A percentile compares a stretch with the other conserved stretches of the same genome.
Conservation (phyloP, 441 rosid species). For the Adansonia rubrostipa region DNA sequence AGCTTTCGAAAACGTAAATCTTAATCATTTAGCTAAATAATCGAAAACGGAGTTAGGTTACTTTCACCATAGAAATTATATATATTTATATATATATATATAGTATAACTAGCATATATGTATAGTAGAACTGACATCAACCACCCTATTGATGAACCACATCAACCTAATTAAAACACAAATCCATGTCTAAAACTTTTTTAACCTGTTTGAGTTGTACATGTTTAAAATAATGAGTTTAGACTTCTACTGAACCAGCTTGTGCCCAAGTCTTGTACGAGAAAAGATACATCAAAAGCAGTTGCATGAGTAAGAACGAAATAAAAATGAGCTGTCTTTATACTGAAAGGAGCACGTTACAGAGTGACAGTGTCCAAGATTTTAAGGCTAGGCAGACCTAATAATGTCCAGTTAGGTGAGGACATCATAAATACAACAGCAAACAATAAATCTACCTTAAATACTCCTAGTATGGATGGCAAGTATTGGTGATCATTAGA, state of each 20-base stretch:
- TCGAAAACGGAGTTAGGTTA: neutral
- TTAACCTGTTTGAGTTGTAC: neutral
- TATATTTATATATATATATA: neutral
- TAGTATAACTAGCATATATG: neutral
- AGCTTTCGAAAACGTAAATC: neutral
- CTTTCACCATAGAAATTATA: neutral
- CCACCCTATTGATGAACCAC: neutral
- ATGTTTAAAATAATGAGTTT: neutral
- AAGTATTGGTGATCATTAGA: neutral
- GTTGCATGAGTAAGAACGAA: slow-evolving; percentile 6
- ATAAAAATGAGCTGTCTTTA: neutral
- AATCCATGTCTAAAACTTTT: neutral
- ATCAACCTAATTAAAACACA: neutral
- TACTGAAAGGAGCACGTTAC: slow-evolving; percentile 1
- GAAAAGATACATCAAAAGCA: neutral
- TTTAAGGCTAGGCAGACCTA: slow-evolving; percentile 20
- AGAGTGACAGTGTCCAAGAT: slow-evolving; percentile 10
- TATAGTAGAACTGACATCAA: neutral
- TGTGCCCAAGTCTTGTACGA: neutral
- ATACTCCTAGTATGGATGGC: neutral
- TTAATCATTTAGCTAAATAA: neutral
- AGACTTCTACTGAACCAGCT: slow-evolving; percentile 3
- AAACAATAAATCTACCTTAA: neutral
- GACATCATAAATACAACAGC: slow-evolving; percentile 17
- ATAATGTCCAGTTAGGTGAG: slow-evolving; percentile 16